A percentile compares a stretch with the other conserved stretches of the same genome.
phyloP scores from a whole-genome alignment of 345 rosid genomes.

The Rhodamnia argentea region DNA sequence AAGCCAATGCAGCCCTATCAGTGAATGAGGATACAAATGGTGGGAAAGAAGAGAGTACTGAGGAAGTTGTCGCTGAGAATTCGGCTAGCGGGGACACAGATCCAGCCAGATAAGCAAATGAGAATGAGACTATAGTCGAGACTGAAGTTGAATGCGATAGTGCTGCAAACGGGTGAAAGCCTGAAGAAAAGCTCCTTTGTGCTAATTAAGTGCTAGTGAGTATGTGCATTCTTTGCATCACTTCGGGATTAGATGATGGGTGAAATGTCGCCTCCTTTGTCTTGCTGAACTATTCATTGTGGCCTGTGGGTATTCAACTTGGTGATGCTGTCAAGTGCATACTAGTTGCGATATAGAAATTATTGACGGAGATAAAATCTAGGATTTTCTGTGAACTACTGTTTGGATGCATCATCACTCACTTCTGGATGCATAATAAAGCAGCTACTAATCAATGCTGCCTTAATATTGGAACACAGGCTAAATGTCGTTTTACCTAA shows the following conservation, averaged over 20 bases:
- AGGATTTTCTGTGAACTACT: not conserved
- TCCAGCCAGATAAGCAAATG: not conserved
- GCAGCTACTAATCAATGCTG: not conserved
- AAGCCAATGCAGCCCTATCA: not conserved
- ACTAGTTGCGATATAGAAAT: not conserved
- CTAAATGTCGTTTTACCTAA: not conserved
- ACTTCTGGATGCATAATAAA: not conserved
- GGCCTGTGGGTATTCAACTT: not conserved
- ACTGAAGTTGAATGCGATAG: not conserved
- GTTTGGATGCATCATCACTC: not conserved
- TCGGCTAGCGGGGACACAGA: not conserved
- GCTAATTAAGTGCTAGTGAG: not conserved
- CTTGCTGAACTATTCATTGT: not conserved
- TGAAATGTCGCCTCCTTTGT: not conserved
- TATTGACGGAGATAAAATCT: not conserved
- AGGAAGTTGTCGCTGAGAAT: slow-evolving; percentile 11
- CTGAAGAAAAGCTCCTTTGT: not conserved
- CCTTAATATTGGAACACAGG: not conserved
- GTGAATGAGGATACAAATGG: not conserved
- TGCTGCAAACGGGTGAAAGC: not conserved
- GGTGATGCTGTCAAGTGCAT: not conserved
- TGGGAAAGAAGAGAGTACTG: slow-evolving; percentile 9
- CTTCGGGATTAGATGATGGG: not conserved
- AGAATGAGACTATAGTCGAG: not conserved
- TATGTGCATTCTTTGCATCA: not conserved